Base-by-base conservation (phyloP, 2,329 filamentous ascomycete genomes). In the Exophiala oligosperma region DNA sequence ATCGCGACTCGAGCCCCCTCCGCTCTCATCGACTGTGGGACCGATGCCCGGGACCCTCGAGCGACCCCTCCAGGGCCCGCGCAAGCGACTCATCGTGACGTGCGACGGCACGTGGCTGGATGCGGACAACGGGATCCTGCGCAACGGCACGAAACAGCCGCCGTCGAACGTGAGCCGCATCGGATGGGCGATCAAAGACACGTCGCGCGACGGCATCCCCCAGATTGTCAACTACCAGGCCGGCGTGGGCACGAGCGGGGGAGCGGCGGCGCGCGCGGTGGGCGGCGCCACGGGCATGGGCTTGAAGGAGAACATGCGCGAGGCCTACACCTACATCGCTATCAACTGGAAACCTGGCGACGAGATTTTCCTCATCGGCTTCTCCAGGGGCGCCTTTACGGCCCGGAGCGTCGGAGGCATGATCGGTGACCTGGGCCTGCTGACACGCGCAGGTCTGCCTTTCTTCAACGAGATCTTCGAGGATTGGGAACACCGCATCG, bases 181-280 rank as follows among this genome's bases (percentile, higher is more conserved):
- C 28, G 66, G 67, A 1, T 70, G 73, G 51, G 72, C 72, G 5
- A 63, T 76, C 23, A 68, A 68, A 21, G 66, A 68, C 49, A 68
- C 68, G 6, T 71, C 71, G 37, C 59, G 64, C 37, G 62, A 70
- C 46, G 70, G 70, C 2, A 68, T 72, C 32, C 70, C 71, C 0
- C 74, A 77, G 55, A 71, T 77, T 24, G 69, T 74, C 24, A 75
- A 73, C 57, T 77, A 77, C 57, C 73, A 76, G 49, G 71, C 73
- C 11, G 74, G 74, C 6, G 71, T 76, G 11, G 74, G 74, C 7
- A 74, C 70, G n/a, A 54, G 41, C 21, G 66, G 66, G 4, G 65
- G 65, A 0, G 54, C 44, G 4, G 49, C 64, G 2, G 53, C 65
- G 2, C 52, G 59, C 14, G 52, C 58, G 1, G 57, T 66, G 2